Percentiles rank a stretch among this genome's conserved stretches.
Evolutionary conservation across 2,329 filamentous ascomycete species (phyloP).

Genomic region (Fusarium keratoplasticum): DNA sequence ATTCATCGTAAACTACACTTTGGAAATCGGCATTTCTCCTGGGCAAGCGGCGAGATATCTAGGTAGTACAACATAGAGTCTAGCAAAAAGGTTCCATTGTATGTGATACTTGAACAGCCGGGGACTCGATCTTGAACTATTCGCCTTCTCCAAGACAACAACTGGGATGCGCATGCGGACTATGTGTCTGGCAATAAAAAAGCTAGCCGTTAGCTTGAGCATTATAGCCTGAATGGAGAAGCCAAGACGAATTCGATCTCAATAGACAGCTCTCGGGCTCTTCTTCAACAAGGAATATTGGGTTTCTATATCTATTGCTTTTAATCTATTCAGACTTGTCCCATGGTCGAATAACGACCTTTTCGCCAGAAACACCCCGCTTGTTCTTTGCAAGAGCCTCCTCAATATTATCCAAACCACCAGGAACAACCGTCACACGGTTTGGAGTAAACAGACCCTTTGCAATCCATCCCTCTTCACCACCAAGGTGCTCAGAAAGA

Average conservation of each 20-base stretch:
- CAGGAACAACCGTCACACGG: conserved; percentile 40
- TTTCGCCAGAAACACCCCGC: conserved; percentile 42
- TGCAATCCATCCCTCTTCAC: conserved; percentile 47
- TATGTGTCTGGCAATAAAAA: neutral
- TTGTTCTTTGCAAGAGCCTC: conserved; percentile 43
- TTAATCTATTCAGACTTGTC: neutral
- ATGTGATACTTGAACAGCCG: neutral
- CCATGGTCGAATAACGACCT: conserved; percentile 39
- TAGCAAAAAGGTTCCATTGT: neutral
- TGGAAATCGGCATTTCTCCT: neutral
- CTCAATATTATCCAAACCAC: conserved; percentile 44
- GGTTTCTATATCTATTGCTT: neutral
- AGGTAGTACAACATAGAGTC: neutral
- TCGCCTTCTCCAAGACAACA: neutral
- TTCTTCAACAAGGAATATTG: neutral
- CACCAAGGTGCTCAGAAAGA: conserved; percentile 40
- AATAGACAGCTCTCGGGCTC: neutral
- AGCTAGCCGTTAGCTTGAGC: neutral
- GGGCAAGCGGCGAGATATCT: neutral
- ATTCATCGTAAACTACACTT: too few species aligned
- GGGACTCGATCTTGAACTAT: too few species aligned
- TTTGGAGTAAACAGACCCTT: conserved; percentile 46
- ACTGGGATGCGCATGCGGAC: neutral
- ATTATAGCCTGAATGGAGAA: neutral
- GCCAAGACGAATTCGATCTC: neutral